Percentiles rank a stretch among this genome's conserved stretches.
Conservation (phyloP, 306 rosid genomes). For the Pterocarpus santalinus region DNA sequence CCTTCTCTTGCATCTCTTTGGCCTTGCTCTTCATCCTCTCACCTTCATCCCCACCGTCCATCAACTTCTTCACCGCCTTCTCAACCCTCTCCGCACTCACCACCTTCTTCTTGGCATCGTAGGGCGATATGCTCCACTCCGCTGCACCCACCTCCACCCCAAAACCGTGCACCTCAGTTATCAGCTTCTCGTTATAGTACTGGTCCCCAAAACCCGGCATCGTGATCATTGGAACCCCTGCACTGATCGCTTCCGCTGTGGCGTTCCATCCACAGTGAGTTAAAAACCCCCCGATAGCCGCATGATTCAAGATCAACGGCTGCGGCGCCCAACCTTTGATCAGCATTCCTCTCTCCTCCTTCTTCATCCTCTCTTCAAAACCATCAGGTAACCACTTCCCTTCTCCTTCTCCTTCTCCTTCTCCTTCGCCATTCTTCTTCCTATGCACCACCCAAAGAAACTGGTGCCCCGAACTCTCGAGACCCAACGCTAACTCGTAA, state of each 20-base stretch:
- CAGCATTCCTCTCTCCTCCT: constrained; percentile 7
- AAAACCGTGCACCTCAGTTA: constrained; percentile 42
- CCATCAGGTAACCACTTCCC: constrained; percentile 10
- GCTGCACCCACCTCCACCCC: constrained; percentile 47
- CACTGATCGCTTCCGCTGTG: neutral
- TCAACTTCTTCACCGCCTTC: constrained; percentile 38
- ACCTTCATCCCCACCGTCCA: constrained; percentile 44
- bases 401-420: neutral
- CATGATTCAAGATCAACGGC: constrained; percentile 35
- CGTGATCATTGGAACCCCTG: constrained; percentile 40
- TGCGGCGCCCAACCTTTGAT: constrained; percentile 44
- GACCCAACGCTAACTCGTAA: constrained; percentile 10
- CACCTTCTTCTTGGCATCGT: neutral
- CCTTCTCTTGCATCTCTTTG: constrained; percentile 31
- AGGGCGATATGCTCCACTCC: constrained; percentile 36
- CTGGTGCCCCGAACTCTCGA: constrained; percentile 13
- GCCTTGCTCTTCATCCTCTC: constrained; percentile 3
- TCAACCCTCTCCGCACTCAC: constrained; percentile 35
- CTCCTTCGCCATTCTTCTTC: neutral
- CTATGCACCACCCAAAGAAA: neutral
- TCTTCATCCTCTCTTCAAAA: constrained; percentile 22
- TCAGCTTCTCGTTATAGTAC: constrained; percentile 32
- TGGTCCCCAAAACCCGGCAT: constrained; percentile 34
- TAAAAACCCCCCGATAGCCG: constrained; percentile 30
- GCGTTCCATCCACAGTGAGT: constrained; percentile 39